Evolutionary conservation across 495 filamentous ascomycete genomes (phyloP), one percentile per base, ranked within the genome.

Genomic region (Penicillium argentinense): DNA sequence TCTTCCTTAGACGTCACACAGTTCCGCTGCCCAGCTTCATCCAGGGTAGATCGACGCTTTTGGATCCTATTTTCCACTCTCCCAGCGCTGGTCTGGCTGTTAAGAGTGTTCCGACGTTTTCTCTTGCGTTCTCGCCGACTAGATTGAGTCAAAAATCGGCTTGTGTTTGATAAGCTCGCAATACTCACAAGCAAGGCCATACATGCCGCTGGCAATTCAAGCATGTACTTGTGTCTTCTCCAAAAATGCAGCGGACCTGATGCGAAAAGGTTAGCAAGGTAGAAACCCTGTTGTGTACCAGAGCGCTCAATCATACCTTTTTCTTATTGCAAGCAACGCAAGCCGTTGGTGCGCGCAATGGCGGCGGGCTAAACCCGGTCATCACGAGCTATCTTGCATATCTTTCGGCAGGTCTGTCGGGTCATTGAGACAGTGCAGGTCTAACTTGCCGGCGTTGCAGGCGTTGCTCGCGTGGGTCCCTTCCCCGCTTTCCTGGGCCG

Each of bases 251-350:
- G 2, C 57, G 54, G 11, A 60, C 53, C 56, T 59, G 14, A 25
- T 14, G 16, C 7, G 3, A 43, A 21, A 56, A 26, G 29, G 21
- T n/a, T n/a, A n/a, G n/a, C n/a, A n/a, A n/a, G n/a, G n/a, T n/a
- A n/a, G n/a, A n/a, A n/a, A n/a, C n/a, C n/a, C n/a, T n/a, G n/a
- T n/a, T n/a, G n/a, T n/a, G n/a, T n/a, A n/a, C 3, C 27, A 9
- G 16, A 24, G 6, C 25, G 12, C 3, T 22, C 2, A 18, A n/a
- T 19, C 46, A 28, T 30, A 57, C 58, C 47, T 61, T 61, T 22
- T 55, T 61, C 25, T 61, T 61, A 37, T 61, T 61, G 25, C 58
- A 58, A 5, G 51, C 58, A 11, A 58, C 44, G 46, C 58, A 61
- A 16, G 58, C 58, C 9, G 47, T 53, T 4, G 58, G 47, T 39